Evolutionary conservation across 1,284 basidiomycete genomes (phyloP).

Genomic region (Trichosporon coremiiforme): DNA sequence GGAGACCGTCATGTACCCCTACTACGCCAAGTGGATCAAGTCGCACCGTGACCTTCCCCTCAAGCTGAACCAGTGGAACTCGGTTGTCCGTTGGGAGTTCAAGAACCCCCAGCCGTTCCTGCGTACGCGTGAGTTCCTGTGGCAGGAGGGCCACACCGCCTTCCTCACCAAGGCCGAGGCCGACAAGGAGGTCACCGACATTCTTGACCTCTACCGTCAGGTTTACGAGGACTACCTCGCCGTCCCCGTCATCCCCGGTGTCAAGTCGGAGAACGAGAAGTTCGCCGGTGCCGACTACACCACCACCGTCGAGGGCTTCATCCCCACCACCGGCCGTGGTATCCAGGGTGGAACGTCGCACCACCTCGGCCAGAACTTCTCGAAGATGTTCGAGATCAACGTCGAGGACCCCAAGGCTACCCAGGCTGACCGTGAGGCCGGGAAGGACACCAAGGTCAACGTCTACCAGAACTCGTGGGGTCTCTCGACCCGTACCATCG

Average conservation of each 20-base stretch:
- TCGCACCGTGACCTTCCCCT: slow-evolving; percentile 95
- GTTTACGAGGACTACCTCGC: slow-evolving; percentile 97
- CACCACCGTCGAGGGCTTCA: slow-evolving; percentile 96
- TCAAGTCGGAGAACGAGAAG: slow-evolving; percentile 99
- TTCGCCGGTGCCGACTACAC: slow-evolving; percentile 98
- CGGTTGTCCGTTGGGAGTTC: slow-evolving; percentile 99
- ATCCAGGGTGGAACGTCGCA: slow-evolving; percentile 99
- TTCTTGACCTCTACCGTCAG: slow-evolving; percentile 91
- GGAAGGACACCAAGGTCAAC: slow-evolving; percentile 64
- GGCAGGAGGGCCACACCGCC: slow-evolving; percentile 99
- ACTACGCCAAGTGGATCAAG: slow-evolving; percentile 98
- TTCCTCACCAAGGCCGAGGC: slow-evolving; percentile 86
- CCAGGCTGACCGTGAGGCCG: slow-evolving; percentile 34
- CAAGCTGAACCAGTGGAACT: slow-evolving; percentile 99
- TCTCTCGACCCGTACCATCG: slow-evolving; percentile 91
- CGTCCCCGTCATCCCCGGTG: slow-evolving; percentile 92
- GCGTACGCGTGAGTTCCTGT: slow-evolving; percentile 97
- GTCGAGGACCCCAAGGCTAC: slow-evolving; percentile 78
- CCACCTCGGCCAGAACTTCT: slow-evolving; percentile 98
- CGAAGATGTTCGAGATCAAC: slow-evolving; percentile 96
- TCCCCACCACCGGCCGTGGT: slow-evolving; percentile 94
- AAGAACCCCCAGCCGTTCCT: slow-evolving; percentile 99
- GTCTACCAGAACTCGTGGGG: slow-evolving; percentile 99
- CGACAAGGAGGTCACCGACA: slow-evolving; percentile 85
- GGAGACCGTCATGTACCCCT: slow-evolving; percentile 98